These are phyloP conservation scores for Cladophialophora yegresii DNA, from an alignment of 2,329 filamentous ascomycete species.

Conservation along the genomic window DNA sequence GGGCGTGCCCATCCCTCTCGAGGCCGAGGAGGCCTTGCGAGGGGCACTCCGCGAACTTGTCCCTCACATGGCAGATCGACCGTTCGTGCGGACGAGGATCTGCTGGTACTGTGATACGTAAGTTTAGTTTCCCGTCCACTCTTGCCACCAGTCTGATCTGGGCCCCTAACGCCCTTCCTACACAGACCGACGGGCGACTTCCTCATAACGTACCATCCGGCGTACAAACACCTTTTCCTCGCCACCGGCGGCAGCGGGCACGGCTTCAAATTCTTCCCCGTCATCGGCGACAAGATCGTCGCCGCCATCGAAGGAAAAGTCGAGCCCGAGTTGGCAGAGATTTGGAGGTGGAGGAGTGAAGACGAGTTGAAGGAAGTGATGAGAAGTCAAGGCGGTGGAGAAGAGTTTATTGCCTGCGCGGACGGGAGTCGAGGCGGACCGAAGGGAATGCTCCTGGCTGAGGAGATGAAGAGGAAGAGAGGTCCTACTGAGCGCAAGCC, in stretches of 20 bases:
- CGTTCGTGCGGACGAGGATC: conserved; percentile 63
- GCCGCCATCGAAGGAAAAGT: conserved; percentile 50
- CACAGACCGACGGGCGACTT: conserved; percentile 63
- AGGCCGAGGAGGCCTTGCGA: conserved; percentile 65
- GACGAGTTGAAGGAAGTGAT: conserved; percentile 19
- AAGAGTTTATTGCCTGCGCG: conserved; percentile 35
- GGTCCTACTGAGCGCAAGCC: neutral
- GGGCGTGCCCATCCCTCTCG: conserved; percentile 47
- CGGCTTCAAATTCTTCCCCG: conserved; percentile 69
- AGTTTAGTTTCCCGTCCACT: conserved; percentile 13
- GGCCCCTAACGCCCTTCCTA: conserved; percentile 1
- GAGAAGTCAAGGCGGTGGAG: neutral
- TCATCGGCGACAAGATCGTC: conserved; percentile 60
- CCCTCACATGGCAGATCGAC: conserved; percentile 55
- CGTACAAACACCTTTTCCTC: conserved; percentile 52
- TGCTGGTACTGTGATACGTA: conserved; percentile 76
- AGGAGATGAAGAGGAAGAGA: conserved; percentile 39
- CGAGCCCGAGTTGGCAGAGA: conserved; percentile 43
- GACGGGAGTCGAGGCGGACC: conserved; percentile 48
- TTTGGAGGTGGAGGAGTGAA: conserved; percentile 48
- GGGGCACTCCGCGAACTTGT: conserved; percentile 62
- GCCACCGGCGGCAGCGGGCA: conserved; percentile 58
- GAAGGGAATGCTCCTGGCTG: conserved; percentile 46
- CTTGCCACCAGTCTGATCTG: neutral
- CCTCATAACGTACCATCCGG: conserved; percentile 69